phyloP scores from a whole-genome alignment of 1,284 basidiomycete genomes.

The Rhizopogon hawkerae region DNA sequence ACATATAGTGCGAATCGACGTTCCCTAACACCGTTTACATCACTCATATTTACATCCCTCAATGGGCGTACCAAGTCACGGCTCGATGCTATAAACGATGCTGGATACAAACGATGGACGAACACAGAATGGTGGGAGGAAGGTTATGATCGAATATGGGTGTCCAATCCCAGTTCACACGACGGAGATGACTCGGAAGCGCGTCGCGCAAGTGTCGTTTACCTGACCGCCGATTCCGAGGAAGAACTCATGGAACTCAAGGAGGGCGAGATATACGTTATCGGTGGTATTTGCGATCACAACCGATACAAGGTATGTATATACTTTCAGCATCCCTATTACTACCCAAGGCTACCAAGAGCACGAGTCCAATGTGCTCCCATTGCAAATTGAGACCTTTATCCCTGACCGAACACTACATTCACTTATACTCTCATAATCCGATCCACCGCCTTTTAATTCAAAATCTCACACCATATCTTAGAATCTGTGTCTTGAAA shows the following conservation, averaged over 20 bases:
- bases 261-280: slow-evolving; percentile 85
- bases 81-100: slow-evolving; percentile 63
- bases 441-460: not conserved
- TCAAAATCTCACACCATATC: slow-evolving; percentile 4
- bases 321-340: slow-evolving; percentile 1
- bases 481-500: slow-evolving; percentile 86
- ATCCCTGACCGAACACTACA: not conserved
- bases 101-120: slow-evolving; percentile 72
- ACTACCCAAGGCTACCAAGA: not conserved
- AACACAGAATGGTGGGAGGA: slow-evolving; percentile 77
- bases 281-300: slow-evolving; percentile 94
- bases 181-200: slow-evolving; percentile 2
- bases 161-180: slow-evolving; percentile 6
- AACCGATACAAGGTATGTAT: slow-evolving; percentile 82
- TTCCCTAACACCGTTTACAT: slow-evolving; percentile 60
- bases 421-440: not conserved
- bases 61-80: slow-evolving; percentile 59
- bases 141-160: slow-evolving; percentile 65
- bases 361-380: not conserved
- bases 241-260: slow-evolving; percentile 77
- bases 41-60: slow-evolving; percentile 73
- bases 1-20: slow-evolving; percentile 82
- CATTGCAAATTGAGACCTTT: not conserved
- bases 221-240: slow-evolving; percentile 91
- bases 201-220: slow-evolving; percentile 57